Base-by-base conservation (phyloP, 2,329 filamentous ascomycete genomes). In the Cercospora nicotianae region DNA sequence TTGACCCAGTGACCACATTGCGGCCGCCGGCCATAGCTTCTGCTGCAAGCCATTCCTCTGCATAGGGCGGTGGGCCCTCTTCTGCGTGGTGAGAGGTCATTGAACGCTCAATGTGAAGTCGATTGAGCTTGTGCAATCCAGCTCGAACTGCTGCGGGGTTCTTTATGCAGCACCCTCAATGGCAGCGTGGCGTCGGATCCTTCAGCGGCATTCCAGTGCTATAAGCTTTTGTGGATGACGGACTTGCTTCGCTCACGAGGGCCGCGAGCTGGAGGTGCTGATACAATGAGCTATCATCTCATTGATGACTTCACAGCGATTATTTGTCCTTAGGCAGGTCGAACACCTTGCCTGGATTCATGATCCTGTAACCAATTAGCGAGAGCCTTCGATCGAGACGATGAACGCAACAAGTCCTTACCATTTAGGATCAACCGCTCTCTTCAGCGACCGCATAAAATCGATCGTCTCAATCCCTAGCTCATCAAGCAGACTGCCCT, bases 341-440 rank as follows among this genome's bases (percentile, higher is more conserved):
- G 51, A 72, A 72, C 9, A 72, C 65, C 48, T 72, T 72, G 5
- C 71, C 71, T 0, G 71, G 71, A 45, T 72, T 72, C 69, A 72
- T 66, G 33, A 72, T 36, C 69, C 69, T 71, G 5, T 12, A 0
- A n/a, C n/a, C 0, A 1, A 39, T 39, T 7, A 39, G 36, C 13
- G 5, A 39, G 36, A 39, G 36, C 13, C 33, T 16, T 12, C 33
- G 2, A 16, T 16, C 13, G 33, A 1, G 6, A 39, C 5, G 3
- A 13, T 16, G 13, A 39, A n/a, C n/a, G 36, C 33, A 18, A 5
- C 8, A 16, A 8, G 48, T 30, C 23, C 39, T 60, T 55, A 62
- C 58, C 53, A 59, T 65, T 73, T 73, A 5, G 66, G 66, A 67
- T 73, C 71, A 1, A 70, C 63, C 10, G 70, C 62, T 26, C 42